phyloP scores from a whole-genome alignment of 75 land plant genomes.

The Gnetum montanum region DNA sequence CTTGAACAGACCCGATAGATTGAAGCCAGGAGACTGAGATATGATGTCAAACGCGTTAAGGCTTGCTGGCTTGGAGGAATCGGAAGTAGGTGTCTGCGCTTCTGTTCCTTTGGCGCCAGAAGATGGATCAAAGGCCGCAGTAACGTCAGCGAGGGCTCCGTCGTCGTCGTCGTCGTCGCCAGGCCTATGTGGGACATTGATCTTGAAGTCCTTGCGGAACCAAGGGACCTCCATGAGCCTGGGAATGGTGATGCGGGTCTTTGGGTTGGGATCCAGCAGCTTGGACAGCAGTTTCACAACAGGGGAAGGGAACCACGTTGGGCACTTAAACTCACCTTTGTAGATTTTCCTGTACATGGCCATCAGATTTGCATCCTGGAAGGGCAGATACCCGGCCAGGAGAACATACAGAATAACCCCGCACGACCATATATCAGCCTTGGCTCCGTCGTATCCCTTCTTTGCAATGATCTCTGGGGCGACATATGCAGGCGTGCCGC shows the following conservation, averaged over 20 bases:
- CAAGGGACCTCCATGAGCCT: constrained; percentile 46
- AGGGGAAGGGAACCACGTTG: constrained; percentile 38
- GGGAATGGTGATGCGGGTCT: constrained; percentile 31
- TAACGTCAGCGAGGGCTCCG: constrained; percentile 7
- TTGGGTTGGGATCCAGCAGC: constrained; percentile 56
- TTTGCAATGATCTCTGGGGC: not conserved
- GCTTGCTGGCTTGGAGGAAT: constrained; percentile 19
- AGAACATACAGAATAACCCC: constrained; percentile 46
- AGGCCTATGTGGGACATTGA: constrained; percentile 15
- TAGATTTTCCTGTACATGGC: constrained; percentile 49
- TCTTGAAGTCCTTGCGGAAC: constrained; percentile 34
- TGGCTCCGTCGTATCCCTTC: constrained; percentile 35
- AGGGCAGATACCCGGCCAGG: constrained; percentile 8
- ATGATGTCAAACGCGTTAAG: constrained; percentile 75
- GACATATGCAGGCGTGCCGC: not conserved
- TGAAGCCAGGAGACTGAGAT: constrained; percentile 50
- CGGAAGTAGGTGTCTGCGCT: constrained; percentile 1
- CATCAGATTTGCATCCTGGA: constrained; percentile 50
- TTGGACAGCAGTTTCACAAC: constrained; percentile 25
- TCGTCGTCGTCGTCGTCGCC: constrained; percentile 12
- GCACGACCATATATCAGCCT: constrained; percentile 50
- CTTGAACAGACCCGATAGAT: constrained; percentile 61
- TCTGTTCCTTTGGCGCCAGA: constrained; percentile 4
- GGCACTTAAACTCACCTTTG: constrained; percentile 46
- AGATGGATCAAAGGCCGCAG: constrained; percentile 3